phyloP scores from a whole-genome alignment of 768 basidiomycete species.

The Termitomyces sp. region DNA sequence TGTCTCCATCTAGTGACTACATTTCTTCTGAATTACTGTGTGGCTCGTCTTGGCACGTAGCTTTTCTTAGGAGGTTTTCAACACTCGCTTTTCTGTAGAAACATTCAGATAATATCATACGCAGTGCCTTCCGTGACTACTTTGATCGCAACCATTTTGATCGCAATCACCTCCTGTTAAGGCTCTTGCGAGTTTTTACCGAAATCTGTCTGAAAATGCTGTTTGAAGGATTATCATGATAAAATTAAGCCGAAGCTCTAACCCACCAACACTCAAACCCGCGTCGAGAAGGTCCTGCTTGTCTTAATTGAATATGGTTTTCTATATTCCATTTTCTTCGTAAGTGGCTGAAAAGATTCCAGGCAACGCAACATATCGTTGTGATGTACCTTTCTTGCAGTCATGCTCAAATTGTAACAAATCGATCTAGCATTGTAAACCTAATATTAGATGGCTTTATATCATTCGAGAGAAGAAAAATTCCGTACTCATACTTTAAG shows the following conservation, averaged over 20 bases:
- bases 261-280: neutral
- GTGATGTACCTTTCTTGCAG: neutral
- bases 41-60: constrained; percentile 1
- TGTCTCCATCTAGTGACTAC: neutral
- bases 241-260: neutral
- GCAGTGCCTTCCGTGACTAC: constrained; percentile 8
- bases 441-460: too few relatives aligned
- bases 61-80: constrained; percentile 6
- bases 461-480: too few relatives aligned
- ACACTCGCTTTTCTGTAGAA: neutral
- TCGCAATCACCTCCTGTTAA: constrained; percentile 4
- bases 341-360: neutral
- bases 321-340: constrained; percentile 10
- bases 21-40: constrained; percentile 6
- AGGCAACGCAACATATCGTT: neutral
- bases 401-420: too few relatives aligned
- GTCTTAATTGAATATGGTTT: constrained; percentile 6
- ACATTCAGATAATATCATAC: constrained; percentile 8
- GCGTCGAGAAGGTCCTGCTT: constrained; percentile 5
- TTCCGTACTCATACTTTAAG: too few relatives aligned
- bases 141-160: constrained; percentile 3
- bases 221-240: constrained; percentile 1
- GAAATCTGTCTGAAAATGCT: neutral
- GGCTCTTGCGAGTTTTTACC: neutral
- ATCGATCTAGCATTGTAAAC: too few relatives aligned